Evolutionary conservation across 2,329 filamentous ascomycete species (phyloP), one percentile per base, ranked within the genome.

Genomic region (Penicillium sp.): DNA sequence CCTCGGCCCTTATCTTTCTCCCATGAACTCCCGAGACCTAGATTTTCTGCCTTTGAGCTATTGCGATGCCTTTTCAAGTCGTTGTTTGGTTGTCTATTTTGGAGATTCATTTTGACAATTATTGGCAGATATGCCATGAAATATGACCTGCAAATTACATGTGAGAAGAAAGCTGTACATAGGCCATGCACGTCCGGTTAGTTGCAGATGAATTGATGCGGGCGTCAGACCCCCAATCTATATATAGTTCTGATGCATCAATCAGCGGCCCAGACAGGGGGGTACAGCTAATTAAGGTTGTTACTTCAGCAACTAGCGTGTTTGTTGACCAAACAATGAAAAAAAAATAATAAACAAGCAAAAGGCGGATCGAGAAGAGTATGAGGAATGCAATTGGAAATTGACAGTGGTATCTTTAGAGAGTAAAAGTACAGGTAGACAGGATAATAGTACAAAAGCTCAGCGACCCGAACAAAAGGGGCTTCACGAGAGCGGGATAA

Each of bases 331-430:
- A 13, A 51, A 51, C 28, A 51, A 35, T 28, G 30, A 4, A 28
- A 14, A 35, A 33, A 14, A 35, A 51, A n/a, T 19, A 16, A 49
- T 35, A 13, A 51, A 19, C 2, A 58, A 8, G 11, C 2, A 35
- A 35, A 13, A 33, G 10, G 30, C 4, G 33, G 28, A 30, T 35
- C 13, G 13, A 37, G 13, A 25, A 25, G 30, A 33, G 30, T 33
- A 33, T 11, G 11, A 33, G 10, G 10, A 19, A 40, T 53, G 33
- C 28, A 37, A 48, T 48, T 58, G 19, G 42, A 40, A 40, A 37
- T 38, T n/a, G 42, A 56, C 49, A 52, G 51, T 61, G 59, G 59
- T 61, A 61, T 61, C 59, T 62, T 30, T 30, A 57, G 30, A 57
- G 45, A 22, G 19, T 61, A 55, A 52, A 46, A 61, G 52, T 61